These are phyloP conservation scores for Phytophthora boehmeriae DNA, from an alignment of 352 stramenopile species.

Conservation along the genomic window DNA sequence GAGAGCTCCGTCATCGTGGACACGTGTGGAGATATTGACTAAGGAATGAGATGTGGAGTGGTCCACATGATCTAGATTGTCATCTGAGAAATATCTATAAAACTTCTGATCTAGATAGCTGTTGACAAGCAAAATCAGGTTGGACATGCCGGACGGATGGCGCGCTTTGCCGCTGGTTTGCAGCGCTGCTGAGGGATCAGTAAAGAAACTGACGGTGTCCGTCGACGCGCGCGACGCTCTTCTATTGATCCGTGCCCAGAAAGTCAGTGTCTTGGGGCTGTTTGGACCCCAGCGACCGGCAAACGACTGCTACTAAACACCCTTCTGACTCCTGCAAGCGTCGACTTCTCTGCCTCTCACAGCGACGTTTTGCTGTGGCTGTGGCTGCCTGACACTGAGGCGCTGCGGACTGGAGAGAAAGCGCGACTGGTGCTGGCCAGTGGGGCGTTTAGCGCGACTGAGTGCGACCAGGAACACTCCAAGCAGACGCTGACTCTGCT, in stretches of 20 bases:
- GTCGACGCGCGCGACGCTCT: constrained; percentile 31
- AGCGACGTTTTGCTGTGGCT: constrained; percentile 55
- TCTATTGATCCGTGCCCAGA: constrained; percentile 16
- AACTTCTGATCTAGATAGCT: constrained; percentile 8
- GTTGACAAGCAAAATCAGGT: constrained; percentile 31
- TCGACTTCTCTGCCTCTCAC: constrained; percentile 20
- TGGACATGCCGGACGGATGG: constrained; percentile 32
- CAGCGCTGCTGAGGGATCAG: background rate
- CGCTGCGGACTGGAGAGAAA: constrained; percentile 2
- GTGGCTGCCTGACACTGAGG: constrained; percentile 26
- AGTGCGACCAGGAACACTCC: constrained; percentile 17
- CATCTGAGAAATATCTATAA: no score
- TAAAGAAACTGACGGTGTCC: constrained; percentile 16
- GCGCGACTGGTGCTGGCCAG: constrained; percentile 29
- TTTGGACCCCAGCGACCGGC: constrained; percentile 43
- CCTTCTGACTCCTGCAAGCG: constrained; percentile 36
- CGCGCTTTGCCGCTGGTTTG: constrained; percentile 49
- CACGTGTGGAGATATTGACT: background rate
- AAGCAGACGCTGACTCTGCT: constrained; percentile 43
- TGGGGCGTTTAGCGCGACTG: constrained; percentile 9
- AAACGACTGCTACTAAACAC: constrained; percentile 58
- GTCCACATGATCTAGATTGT: background rate
- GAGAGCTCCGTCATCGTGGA: constrained; percentile 20
- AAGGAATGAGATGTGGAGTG: background rate
- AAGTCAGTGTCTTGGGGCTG: constrained; percentile 50